These are phyloP conservation scores for Leccinum sublutescens DNA, from an alignment of 768 basidiomycete species.

Conservation along the genomic window DNA sequence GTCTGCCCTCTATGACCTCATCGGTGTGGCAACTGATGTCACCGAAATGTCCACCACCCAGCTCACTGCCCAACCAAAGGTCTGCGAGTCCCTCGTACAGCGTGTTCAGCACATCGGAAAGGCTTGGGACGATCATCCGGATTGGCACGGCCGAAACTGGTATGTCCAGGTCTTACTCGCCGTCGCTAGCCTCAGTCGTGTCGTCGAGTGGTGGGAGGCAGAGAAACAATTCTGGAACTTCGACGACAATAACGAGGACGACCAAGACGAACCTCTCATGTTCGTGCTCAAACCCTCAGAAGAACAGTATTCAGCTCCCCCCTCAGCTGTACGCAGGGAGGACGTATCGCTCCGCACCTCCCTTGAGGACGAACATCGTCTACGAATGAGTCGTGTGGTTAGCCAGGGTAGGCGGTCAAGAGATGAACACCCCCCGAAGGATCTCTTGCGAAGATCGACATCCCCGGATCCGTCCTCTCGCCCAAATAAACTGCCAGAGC, in stretches of 20 bases:
- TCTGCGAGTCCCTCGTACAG: slow-evolving; percentile 84
- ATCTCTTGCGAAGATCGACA: slow-evolving; percentile 38
- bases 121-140: slow-evolving; percentile 96
- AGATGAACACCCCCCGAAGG: slow-evolving; percentile 55
- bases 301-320: slow-evolving; percentile 45
- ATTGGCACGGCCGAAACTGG: slow-evolving; percentile 98
- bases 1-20: slow-evolving; percentile 87
- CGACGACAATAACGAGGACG: slow-evolving; percentile 86
- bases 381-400: slow-evolving; percentile 48
- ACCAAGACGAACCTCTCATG: slow-evolving; percentile 85
- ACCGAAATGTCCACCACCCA: slow-evolving; percentile 85
- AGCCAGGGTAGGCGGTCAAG: slow-evolving; percentile 54
- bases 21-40: slow-evolving; percentile 90
- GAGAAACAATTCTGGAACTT: slow-evolving; percentile 99
- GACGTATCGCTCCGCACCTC: slow-evolving; percentile 38
- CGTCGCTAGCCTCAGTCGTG: slow-evolving; percentile 91
- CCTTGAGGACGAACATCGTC: slow-evolving; percentile 35
- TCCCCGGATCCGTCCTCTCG: slow-evolving; percentile 38
- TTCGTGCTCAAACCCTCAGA: slow-evolving; percentile 92
- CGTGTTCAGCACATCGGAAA: slow-evolving; percentile 89
- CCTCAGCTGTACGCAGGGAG: slow-evolving; percentile 37
- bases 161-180: slow-evolving; percentile 96
- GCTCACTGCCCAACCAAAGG: slow-evolving; percentile 81
- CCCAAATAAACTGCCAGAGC: slow-evolving; percentile 52
- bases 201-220: slow-evolving; percentile 99